Base-by-base conservation (phyloP, 306 rosid genomes). In the Lathyrus tuberosus region DNA sequence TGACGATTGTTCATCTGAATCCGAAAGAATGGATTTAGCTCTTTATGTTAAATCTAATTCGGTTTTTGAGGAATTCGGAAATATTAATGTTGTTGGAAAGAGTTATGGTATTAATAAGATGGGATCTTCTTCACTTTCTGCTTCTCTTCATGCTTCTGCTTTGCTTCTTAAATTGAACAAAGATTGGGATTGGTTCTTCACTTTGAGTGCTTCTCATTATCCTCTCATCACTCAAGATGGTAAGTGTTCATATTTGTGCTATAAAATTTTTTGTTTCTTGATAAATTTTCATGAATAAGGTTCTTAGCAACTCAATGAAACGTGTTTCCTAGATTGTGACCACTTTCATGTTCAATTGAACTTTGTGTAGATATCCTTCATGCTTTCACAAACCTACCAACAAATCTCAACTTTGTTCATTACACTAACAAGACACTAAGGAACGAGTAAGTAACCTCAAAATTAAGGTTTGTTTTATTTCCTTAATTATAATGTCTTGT, bases 111-210 rank as follows among this genome's bases (percentile, higher is more conserved):
- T 90, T 16, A 84, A 84, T 71, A 77, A 46, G 65, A 84, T 82
- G 89, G 96, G 94, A 11, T 79, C 86, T 61, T 90, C 96, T 14
- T 75, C 83, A 62, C 86, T 90, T 26, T 85, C 94, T 24, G 91
- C 93, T 31, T 52, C 85, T 18, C 86, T 90, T 12, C 88, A 85
- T 53, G 94, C 93, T 63, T 81, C 89, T 28, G 84, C 96, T 43
- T 66, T 90, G 85, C 89, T 87, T 77, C 85, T 90, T 56, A 90
- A 70, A 82, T 47, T 90, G n/a, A 84, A 73, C 38, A 16, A 51
- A 42, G 85, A 84, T 38, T 90, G 94, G 96, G 89, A 90, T 8
- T 90, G 93, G 96, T 87, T 90, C 73, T 74, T 90, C 69, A 64
- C 88, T 2, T 74, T 89, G 26, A 85, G 80, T 71, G 73, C 96